Percentiles rank a stretch among this genome's conserved stretches.
These are phyloP conservation scores for Phytophthora nicotianae DNA, from an alignment of 352 stramenopile genomes.

Conservation along the genomic window DNA sequence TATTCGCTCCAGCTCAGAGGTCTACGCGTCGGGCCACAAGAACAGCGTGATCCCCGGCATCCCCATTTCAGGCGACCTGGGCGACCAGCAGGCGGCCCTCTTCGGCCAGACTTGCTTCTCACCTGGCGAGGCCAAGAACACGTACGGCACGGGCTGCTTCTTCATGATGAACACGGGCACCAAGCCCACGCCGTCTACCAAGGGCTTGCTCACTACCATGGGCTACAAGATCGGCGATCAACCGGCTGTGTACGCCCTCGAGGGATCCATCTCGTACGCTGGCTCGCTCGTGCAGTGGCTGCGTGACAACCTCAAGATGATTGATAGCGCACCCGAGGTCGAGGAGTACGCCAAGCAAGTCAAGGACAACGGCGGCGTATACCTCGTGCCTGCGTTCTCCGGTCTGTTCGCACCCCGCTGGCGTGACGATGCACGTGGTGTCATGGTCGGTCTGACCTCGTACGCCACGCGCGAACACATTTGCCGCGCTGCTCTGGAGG, in stretches of 20 bases:
- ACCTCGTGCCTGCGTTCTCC: constrained; percentile 98
- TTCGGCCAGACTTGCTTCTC: constrained; percentile 98
- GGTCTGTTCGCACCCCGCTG: constrained; percentile 98
- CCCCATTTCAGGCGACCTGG: constrained; percentile 93
- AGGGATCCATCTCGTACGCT: constrained; percentile 96
- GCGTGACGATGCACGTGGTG: constrained; percentile 95
- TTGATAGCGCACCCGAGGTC: constrained; percentile 87
- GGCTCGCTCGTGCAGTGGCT: constrained; percentile 98
- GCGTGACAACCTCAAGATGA: constrained; percentile 97
- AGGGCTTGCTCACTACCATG: constrained; percentile 96
- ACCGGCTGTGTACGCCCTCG: constrained; percentile 95
- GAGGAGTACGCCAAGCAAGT: constrained; percentile 89
- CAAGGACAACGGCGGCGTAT: constrained; percentile 95
- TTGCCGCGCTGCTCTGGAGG: constrained; percentile 95
- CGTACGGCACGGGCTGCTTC: constrained; percentile 99
- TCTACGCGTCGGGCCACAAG: constrained; percentile 72
- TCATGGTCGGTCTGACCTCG: constrained; percentile 96
- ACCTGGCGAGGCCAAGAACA: constrained; percentile 97
- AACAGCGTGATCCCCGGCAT: constrained; percentile 84
- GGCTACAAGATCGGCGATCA: constrained; percentile 84
- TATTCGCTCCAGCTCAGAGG: constrained; percentile 92
- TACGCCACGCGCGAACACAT: constrained; percentile 96
- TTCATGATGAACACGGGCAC: constrained; percentile 99
- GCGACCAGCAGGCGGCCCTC: constrained; percentile 97
- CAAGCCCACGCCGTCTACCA: constrained; percentile 80